Base-by-base conservation (phyloP, 495 filamentous ascomycete species). In the Hyaloscypha variabilis region DNA sequence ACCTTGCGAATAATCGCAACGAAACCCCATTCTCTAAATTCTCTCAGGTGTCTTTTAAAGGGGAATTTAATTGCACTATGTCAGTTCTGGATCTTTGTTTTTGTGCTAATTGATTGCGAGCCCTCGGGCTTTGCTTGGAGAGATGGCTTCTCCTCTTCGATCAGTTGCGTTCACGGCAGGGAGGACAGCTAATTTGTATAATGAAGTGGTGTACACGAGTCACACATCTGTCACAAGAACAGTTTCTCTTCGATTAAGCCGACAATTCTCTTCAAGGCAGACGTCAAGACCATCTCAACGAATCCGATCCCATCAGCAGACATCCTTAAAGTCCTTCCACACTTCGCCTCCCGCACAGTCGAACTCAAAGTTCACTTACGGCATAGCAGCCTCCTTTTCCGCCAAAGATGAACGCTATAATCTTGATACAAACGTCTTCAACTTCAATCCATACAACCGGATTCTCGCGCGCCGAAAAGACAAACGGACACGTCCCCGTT, bases 371-470 rank as follows among this genome's bases (percentile, higher is more conserved):
- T 90, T 88, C 69, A 80, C 80, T 46, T 92, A 90, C 77, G 80
- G 85, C 66, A 79, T 90, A 21, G 82, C 89, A 19, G 88, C 90
- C 23, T 86, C 89, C 6, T 90, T 88, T 69, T 85, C 91, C 14
- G 91, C 88, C 61, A 99, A 99, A 79, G 85, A 88, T 66, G 83
- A 85, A 54, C 83, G 79, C 28, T 94, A 91, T 76, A 82, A 93
- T 65, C 87, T 91, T 13, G 76, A 82, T 17, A 83, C 81, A 31
- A 87, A 95, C 76, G 76, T 87, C 52, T 93, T 91, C 77, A 87
- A 89, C 72, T 94, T 93, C 81, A 87, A 91, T 70, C 87, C 89
- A 31, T 83, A 83, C 64, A 79, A 83, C 69, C 80, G 74, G 65
- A 87, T 83, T 66, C 83, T 72, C 68, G 85, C 78, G 64, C 83